Evolutionary conservation across 345 rosid genomes (phyloP).

Genomic region (Gossypium bickii): DNA sequence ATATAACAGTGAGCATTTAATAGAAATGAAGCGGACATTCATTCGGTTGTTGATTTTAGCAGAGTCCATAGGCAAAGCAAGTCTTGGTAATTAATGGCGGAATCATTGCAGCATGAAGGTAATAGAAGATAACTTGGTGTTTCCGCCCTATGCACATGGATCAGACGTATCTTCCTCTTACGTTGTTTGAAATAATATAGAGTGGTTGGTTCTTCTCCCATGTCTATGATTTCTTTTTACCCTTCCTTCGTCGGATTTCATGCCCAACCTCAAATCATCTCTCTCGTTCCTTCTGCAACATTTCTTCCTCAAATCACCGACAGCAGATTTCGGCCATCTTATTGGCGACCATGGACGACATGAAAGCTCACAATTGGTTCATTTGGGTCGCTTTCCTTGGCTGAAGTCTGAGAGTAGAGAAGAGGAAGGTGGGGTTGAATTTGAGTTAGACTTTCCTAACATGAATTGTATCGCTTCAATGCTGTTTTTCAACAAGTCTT

Average conservation of each 20-base stretch:
- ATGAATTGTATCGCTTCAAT: slow-evolving; percentile 24
- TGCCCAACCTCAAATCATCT: neutral
- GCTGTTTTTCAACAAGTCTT: neutral
- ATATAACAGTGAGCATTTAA: no score
- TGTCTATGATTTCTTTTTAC: slow-evolving; percentile 31
- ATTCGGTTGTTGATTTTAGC: no score
- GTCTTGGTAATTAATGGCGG: neutral
- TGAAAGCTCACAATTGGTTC: neutral
- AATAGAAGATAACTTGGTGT: neutral
- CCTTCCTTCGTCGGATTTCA: slow-evolving; percentile 21
- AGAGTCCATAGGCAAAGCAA: no score
- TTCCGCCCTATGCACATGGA: slow-evolving; percentile 4
- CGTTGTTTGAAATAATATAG: slow-evolving; percentile 33
- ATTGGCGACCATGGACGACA: slow-evolving; percentile 9
- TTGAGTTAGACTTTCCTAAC: slow-evolving; percentile 25
- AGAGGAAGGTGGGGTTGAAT: slow-evolving; percentile 27
- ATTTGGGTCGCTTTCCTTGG: no score
- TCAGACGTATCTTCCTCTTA: slow-evolving; percentile 22
- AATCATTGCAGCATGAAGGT: neutral
- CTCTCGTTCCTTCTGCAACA: no score
- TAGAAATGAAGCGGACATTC: no score
- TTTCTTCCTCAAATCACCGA: neutral
- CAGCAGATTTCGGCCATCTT: slow-evolving; percentile 21
- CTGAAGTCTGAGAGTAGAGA: slow-evolving; percentile 23
- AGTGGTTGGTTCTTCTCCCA: slow-evolving; percentile 44